These are phyloP conservation scores for Teratosphaeria destructans DNA, from an alignment of 2,329 filamentous ascomycete genomes.

Conservation along the genomic window DNA sequence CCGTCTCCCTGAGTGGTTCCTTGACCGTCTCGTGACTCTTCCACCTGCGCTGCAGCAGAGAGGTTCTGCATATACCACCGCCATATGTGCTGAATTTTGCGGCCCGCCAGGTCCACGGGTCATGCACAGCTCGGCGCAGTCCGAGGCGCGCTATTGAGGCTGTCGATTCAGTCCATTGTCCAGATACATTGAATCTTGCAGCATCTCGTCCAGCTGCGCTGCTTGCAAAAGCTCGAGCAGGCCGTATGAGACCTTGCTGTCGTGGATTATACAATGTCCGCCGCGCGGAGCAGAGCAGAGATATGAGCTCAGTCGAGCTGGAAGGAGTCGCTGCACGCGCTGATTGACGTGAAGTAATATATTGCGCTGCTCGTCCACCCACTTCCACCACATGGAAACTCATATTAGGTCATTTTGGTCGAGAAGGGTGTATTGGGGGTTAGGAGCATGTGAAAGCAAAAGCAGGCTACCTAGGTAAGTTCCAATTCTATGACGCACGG, in stretches of 20 bases:
- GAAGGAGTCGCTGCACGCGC: background rate
- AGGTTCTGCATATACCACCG: background rate
- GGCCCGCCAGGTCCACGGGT: background rate
- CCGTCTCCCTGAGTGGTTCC: background rate
- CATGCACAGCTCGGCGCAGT: background rate
- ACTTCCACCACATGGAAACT: constrained; percentile 32
- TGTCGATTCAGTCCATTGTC: constrained; percentile 12
- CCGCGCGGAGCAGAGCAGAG: background rate
- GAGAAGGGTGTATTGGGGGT: background rate
- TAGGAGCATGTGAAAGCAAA: background rate
- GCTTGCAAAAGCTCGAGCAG: background rate
- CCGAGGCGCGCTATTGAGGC: constrained; percentile 7
- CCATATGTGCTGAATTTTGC: constrained; percentile 1
- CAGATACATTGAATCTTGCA: constrained; percentile 10
- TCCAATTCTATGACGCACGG: background rate
- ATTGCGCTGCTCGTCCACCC: constrained; percentile 20
- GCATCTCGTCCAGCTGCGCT: constrained; percentile 6
- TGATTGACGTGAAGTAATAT: background rate
- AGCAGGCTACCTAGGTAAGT: background rate
- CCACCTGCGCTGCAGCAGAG: constrained; percentile 2
- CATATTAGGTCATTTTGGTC: constrained; percentile 23
- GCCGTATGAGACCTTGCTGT: background rate
- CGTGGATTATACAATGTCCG: background rate
- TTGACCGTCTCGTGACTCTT: constrained; percentile 1
- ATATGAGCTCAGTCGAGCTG: background rate